Conservation (phyloP, 768 basidiomycete genomes). For the Boletus pseudo-olivaceus region DNA sequence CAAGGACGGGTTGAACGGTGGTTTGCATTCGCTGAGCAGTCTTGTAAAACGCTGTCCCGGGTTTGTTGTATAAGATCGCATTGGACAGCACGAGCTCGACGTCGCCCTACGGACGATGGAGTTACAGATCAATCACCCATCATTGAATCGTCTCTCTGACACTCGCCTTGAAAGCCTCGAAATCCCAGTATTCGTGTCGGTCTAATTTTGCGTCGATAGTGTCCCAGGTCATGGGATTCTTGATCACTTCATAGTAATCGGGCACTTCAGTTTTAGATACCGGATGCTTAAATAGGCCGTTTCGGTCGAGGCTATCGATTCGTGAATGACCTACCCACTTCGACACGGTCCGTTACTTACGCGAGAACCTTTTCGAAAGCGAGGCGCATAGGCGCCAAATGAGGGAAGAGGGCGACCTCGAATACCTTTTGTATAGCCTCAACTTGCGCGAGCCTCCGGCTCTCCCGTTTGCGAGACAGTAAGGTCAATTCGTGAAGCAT, state of each 20-base stretch:
- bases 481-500: constrained; percentile 63
- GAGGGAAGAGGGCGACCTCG: constrained; percentile 60
- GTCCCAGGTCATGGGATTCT: constrained; percentile 85
- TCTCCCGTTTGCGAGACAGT: constrained; percentile 73
- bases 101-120: constrained; percentile 53
- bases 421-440: constrained; percentile 67
- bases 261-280: constrained; percentile 77
- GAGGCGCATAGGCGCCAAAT: constrained; percentile 54
- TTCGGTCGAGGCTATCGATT: constrained; percentile 60
- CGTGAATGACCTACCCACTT: constrained; percentile 5
- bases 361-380: constrained; percentile 67
- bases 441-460: constrained; percentile 67
- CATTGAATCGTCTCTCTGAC: background rate
- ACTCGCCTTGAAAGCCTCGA: constrained; percentile 66
- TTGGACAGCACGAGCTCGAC: constrained; percentile 82
- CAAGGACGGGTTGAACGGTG: constrained; percentile 35
- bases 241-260: constrained; percentile 87
- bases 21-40: constrained; percentile 62
- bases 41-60: constrained; percentile 67
- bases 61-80: constrained; percentile 81
- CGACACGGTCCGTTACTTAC: constrained; percentile 41
- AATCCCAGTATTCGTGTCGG: constrained; percentile 75
- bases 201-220: constrained; percentile 81
- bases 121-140: background rate
- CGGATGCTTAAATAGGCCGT: constrained; percentile 76